Evolutionary conservation across 2,329 filamentous ascomycete genomes (phyloP).

Genomic region (Fusarium goolgardi): DNA sequence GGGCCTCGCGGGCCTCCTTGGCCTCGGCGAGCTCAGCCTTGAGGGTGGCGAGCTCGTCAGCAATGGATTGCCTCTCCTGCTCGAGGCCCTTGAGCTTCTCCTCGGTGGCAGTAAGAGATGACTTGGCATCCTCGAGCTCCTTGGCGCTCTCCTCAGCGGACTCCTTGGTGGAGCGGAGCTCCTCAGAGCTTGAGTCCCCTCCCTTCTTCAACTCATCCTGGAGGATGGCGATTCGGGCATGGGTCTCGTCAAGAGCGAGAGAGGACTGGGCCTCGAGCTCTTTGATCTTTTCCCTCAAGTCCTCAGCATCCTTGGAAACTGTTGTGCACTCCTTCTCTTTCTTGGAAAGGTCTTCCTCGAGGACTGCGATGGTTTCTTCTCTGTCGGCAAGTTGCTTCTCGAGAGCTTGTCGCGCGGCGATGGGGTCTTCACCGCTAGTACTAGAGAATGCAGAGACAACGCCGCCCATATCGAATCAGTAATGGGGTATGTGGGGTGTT

Average conservation of each 20-base stretch:
- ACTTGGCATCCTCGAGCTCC: constrained; percentile 45
- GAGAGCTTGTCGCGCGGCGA: constrained; percentile 50
- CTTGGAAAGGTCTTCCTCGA: constrained; percentile 51
- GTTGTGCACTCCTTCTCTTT: constrained; percentile 54
- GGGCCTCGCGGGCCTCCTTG: constrained; percentile 51
- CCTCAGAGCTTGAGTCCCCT: constrained; percentile 37
- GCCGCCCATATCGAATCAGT: constrained; percentile 54
- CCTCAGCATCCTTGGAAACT: constrained; percentile 52
- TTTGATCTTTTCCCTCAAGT: constrained; percentile 55
- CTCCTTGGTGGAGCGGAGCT: constrained; percentile 47
- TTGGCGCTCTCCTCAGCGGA: constrained; percentile 31
- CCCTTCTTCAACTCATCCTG: constrained; percentile 51
- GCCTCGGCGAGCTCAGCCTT: constrained; percentile 52
- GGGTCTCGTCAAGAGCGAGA: constrained; percentile 48
- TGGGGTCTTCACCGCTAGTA: constrained; percentile 50
- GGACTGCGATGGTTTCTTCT: constrained; percentile 52
- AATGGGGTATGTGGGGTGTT: constrained; percentile 33
- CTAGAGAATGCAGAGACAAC: constrained; percentile 55
- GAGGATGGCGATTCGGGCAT: constrained; percentile 51
- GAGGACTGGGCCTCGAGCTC: constrained; percentile 50
- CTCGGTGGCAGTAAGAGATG: constrained; percentile 39
- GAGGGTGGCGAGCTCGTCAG: constrained; percentile 50
- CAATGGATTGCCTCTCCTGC: constrained; percentile 48
- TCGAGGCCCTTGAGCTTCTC: constrained; percentile 46
- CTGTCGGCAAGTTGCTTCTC: constrained; percentile 56